phyloP scores from a whole-genome alignment of 192 early-diverging fungal genomes.

The Helicostylum pulchrum region DNA sequence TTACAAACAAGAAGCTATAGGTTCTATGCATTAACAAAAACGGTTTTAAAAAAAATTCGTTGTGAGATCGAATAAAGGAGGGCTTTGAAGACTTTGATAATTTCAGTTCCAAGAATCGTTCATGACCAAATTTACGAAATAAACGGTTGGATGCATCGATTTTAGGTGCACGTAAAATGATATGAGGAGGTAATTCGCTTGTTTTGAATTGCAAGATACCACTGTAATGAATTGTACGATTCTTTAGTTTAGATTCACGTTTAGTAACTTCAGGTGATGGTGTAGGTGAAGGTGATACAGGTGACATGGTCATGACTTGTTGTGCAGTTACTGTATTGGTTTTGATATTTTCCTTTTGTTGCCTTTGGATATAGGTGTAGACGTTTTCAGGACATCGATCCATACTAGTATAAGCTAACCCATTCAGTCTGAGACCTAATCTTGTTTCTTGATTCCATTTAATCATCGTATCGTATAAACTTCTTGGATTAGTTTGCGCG shows the following conservation, averaged over 20 bases:
- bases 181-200: neutral
- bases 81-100: neutral
- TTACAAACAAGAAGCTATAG: constrained; percentile 34
- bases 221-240: neutral
- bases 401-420: constrained; percentile 1
- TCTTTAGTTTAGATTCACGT: neutral
- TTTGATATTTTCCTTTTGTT: neutral
- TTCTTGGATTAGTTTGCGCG: neutral
- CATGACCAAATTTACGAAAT: constrained; percentile 27
- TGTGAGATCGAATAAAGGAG: neutral
- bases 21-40: constrained; percentile 24
- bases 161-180: constrained; percentile 19
- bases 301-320: no score
- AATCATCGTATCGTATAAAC: constrained; percentile 10
- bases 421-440: neutral
- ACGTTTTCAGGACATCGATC: constrained; percentile 10
- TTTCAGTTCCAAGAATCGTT: constrained; percentile 31
- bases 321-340: neutral
- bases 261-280: neutral
- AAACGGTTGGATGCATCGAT: constrained; percentile 25
- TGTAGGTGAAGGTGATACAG: neutral
- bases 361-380: neutral
- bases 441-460: constrained; percentile 9
- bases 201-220: neutral
- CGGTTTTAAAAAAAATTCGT: constrained; percentile 14